Conservation (phyloP, 345 rosid genomes). For the Moricandia arvensis region DNA sequence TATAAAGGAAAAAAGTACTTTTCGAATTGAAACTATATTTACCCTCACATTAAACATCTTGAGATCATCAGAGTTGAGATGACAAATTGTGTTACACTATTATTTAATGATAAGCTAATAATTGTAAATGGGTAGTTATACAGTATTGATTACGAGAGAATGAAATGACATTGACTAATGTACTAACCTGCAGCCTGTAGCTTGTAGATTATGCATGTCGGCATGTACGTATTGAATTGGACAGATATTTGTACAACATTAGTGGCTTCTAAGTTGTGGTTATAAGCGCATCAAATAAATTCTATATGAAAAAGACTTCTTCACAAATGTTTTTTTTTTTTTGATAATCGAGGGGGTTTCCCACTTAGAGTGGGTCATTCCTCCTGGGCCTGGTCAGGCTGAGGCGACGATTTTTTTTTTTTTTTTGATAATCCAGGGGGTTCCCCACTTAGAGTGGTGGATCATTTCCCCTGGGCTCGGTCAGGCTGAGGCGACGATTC, state of each 20-base stretch:
- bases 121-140: background rate
- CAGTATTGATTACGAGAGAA: background rate
- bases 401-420: too few species aligned
- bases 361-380: too few species aligned
- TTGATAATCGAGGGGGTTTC: too few species aligned
- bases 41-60: background rate
- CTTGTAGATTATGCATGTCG: background rate
- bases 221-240: background rate
- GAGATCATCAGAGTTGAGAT: background rate
- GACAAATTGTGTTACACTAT: background rate
- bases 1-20: background rate
- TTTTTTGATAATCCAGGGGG: too few species aligned
- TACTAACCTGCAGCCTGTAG: background rate
- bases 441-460: too few species aligned
- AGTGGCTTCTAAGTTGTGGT: background rate
- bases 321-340: too few species aligned
- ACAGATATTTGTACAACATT: background rate
- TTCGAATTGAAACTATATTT: background rate
- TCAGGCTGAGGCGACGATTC: too few species aligned
- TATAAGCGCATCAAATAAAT: too few species aligned
- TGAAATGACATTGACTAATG: background rate
- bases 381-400: too few species aligned
- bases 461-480: too few species aligned
- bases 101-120: background rate
- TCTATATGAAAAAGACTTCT: background rate